These are phyloP conservation scores for Gossypium thurberi DNA, from an alignment of 345 rosid species.

Conservation along the genomic window DNA sequence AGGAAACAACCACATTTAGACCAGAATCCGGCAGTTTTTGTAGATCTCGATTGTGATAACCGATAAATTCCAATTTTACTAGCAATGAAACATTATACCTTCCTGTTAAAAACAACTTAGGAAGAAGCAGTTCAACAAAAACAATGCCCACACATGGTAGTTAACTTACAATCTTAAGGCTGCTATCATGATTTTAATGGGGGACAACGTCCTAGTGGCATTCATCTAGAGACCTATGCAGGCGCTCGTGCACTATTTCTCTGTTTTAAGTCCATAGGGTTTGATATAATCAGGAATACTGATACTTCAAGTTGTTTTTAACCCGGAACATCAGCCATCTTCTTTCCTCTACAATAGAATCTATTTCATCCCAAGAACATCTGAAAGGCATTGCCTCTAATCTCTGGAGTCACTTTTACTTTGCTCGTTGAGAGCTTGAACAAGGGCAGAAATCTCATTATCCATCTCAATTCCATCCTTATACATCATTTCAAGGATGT, in stretches of 20 bases:
- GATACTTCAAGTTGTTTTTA: neutral
- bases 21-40: neutral
- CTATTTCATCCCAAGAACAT: neutral
- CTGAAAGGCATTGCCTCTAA: neutral
- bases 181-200: neutral
- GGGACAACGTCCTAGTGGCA: neutral
- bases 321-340: neutral
- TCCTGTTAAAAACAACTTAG: neutral
- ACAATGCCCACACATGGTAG: neutral
- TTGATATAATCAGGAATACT: neutral
- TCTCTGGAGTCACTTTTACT: neutral
- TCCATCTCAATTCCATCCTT: constrained; percentile 35
- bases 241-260: neutral
- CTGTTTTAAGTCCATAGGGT: neutral
- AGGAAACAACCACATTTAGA: neutral
- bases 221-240: neutral
- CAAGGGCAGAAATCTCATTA: constrained; percentile 30
- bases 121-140: neutral
- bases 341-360: neutral
- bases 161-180: neutral
- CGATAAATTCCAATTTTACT: neutral
- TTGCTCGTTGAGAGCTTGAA: constrained; percentile 21
- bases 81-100: neutral
- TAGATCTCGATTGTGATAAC: too few relatives aligned
- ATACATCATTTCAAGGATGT: constrained; percentile 51